Evolutionary conservation across 495 filamentous ascomycete genomes (phyloP).

Genomic region (Umbilicaria muhlenbergii): DNA sequence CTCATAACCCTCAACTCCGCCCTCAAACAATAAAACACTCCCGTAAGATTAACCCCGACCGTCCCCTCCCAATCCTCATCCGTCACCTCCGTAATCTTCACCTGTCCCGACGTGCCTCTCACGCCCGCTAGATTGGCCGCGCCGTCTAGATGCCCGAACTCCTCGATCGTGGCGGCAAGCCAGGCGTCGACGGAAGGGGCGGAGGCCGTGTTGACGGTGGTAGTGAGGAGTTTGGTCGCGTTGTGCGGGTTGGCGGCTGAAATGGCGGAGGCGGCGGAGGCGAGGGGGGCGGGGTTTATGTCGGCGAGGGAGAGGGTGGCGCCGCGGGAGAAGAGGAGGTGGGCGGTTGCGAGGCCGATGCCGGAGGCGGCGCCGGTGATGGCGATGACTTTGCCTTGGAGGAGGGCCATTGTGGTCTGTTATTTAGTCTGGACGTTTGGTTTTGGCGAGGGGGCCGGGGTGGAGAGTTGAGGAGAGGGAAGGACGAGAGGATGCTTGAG

Average conservation of each 20-base stretch:
- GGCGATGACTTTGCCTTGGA: constrained; percentile 32
- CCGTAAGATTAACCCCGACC: constrained; percentile 38
- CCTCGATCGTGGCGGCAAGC: constrained; percentile 25
- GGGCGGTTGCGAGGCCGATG: constrained; percentile 40
- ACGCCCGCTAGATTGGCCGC: constrained; percentile 44
- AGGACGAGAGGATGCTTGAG: background rate
- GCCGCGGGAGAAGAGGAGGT: constrained; percentile 30
- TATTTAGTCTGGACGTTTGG: background rate
- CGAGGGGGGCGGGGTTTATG: constrained; percentile 24
- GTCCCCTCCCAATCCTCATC: constrained; percentile 37
- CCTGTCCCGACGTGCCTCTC: constrained; percentile 21
- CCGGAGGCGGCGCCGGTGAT: constrained; percentile 39
- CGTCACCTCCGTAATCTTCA: constrained; percentile 21
- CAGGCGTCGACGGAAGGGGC: constrained; percentile 27
- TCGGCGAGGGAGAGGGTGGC: constrained; percentile 37
- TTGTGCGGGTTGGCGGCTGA: background rate
- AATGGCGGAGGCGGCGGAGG: constrained; percentile 9
- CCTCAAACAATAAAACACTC: constrained; percentile 40
- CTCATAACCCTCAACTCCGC: constrained; percentile 30
- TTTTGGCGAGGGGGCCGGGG: background rate
- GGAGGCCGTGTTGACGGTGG: constrained; percentile 26
- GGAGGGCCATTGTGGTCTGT: constrained; percentile 11
- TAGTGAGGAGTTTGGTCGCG: constrained; percentile 12
- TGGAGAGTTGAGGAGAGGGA: background rate
- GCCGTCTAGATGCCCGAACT: constrained; percentile 35